Conservation (phyloP, 2,329 filamentous ascomycete genomes). For the Beauveria varroae region DNA sequence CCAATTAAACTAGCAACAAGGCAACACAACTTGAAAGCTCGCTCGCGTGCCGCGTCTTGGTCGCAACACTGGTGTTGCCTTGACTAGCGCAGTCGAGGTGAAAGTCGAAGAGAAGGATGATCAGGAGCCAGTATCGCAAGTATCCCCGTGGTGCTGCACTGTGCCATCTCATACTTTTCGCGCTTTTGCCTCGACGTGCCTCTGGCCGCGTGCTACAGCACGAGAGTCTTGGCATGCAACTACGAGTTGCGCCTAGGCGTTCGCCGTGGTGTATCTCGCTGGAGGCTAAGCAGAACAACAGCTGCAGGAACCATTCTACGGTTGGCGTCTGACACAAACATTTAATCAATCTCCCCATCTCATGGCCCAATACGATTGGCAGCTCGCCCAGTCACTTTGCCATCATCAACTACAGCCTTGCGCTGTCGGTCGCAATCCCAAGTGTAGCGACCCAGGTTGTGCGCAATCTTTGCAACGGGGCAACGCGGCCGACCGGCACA, state of each 20-base stretch:
- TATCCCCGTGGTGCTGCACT: background rate
- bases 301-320: background rate
- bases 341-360: background rate
- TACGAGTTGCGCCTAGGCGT: background rate
- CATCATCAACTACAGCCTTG: background rate
- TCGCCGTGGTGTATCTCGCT: background rate
- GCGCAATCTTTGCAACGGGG: background rate
- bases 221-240: background rate
- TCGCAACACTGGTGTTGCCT: background rate
- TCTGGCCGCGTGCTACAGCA: background rate
- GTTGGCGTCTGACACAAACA: background rate
- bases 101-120: background rate
- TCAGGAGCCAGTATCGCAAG: background rate
- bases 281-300: background rate
- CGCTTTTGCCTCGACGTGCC: background rate
- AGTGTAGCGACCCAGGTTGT: background rate
- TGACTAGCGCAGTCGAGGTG: background rate
- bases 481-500: background rate
- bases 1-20: slow-evolving; percentile 11
- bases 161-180: background rate
- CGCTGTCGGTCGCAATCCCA: background rate
- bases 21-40: background rate
- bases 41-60: background rate
- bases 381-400: background rate
- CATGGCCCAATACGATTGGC: background rate